Percentiles rank a stretch among this genome's conserved stretches.
Conservation (phyloP, 805 yeast genomes). For the Teunomyces kruisii region DNA sequence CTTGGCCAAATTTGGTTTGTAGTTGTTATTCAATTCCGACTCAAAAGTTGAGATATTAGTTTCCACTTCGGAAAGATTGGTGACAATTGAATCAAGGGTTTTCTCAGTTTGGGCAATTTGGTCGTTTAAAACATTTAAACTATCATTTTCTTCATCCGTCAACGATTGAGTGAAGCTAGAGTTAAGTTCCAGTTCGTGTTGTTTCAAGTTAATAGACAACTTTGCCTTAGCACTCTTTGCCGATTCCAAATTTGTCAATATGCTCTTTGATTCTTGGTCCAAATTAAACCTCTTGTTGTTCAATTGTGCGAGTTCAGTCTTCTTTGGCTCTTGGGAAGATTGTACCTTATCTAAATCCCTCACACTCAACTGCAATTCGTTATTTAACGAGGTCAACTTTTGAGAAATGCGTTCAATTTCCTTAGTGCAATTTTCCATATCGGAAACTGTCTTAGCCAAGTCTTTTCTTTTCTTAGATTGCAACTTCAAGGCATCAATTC, state of each 20-base stretch:
- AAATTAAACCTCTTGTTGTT: constrained; percentile 40
- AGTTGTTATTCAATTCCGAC: constrained; percentile 58
- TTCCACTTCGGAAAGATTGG: constrained; percentile 44
- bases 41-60: constrained; percentile 46
- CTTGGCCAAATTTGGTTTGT: constrained; percentile 47
- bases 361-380: constrained; percentile 35
- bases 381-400: constrained; percentile 50
- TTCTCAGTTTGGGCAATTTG: constrained; percentile 40
- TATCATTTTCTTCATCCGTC: constrained; percentile 46
- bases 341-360: constrained; percentile 45
- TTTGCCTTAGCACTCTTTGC: constrained; percentile 32
- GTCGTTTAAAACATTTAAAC: constrained; percentile 33
- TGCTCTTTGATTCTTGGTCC: constrained; percentile 43
- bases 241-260: constrained; percentile 35
- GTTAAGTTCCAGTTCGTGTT: constrained; percentile 48
- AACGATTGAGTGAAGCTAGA: constrained; percentile 56
- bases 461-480: constrained; percentile 54
- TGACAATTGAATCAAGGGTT: constrained; percentile 40
- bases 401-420: constrained; percentile 48
- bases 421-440: constrained; percentile 37
- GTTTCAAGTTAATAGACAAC: constrained; percentile 37
- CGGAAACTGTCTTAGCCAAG: constrained; percentile 36
- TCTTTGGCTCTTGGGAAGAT: constrained; percentile 42
- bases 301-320: constrained; percentile 42
- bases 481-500: constrained; percentile 66